phyloP scores from a whole-genome alignment of 345 rosid genomes.

The Populus nigra region DNA sequence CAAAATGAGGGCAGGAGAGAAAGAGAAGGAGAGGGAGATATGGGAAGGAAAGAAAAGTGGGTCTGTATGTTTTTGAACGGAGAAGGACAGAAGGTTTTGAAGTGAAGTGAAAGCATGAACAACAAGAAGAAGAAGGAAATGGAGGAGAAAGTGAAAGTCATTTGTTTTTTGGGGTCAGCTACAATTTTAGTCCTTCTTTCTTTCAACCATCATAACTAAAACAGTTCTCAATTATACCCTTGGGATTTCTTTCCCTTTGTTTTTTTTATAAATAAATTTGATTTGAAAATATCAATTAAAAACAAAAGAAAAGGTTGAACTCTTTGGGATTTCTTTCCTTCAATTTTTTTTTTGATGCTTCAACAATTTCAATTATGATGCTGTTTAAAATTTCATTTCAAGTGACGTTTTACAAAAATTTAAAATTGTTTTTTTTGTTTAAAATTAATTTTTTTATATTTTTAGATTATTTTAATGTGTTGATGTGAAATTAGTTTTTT shows the following conservation, averaged over 20 bases:
- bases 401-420: rapidly evolving
- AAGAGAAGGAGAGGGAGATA: background rate
- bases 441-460: too few relatives aligned
- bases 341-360: too few relatives aligned
- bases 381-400: rapidly evolving
- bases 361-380: too few relatives aligned
- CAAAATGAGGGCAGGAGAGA: background rate
- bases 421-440: too few relatives aligned
- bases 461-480: too few relatives aligned
- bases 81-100: background rate
- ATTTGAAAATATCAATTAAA: too few relatives aligned
- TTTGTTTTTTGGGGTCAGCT: background rate
- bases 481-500: too few relatives aligned
- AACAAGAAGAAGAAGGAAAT: background rate
- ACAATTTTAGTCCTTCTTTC: background rate
- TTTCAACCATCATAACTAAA: background rate
- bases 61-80: background rate
- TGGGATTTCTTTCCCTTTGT: too few relatives aligned
- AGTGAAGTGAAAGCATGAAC: background rate
- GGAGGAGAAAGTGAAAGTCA: background rate
- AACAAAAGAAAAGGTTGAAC: too few relatives aligned
- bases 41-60: background rate
- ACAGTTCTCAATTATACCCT: background rate
- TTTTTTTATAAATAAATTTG: too few relatives aligned
- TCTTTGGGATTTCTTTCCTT: too few relatives aligned